Evolutionary conservation across 345 rosid species (phyloP).

Genomic region (Cochlearia excelsa): DNA sequence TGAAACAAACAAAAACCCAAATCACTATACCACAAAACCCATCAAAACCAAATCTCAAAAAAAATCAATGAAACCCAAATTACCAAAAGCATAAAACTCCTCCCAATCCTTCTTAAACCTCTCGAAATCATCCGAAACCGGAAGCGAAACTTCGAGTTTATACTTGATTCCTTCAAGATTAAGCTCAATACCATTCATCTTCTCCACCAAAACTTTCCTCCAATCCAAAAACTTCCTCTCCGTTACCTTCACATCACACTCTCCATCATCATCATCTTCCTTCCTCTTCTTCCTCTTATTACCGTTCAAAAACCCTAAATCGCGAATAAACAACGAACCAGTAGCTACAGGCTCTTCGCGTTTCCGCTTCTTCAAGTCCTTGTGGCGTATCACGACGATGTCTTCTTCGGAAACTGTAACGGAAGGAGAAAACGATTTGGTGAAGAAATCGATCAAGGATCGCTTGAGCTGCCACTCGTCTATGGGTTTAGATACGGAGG

Average conservation of each 20-base stretch:
- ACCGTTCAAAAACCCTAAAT: constrained; percentile 67
- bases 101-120: constrained; percentile 76
- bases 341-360: constrained; percentile 81
- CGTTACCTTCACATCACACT: constrained; percentile 42
- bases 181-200: constrained; percentile 84
- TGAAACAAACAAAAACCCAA: constrained; percentile 17
- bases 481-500: constrained; percentile 61
- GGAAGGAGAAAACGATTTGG: constrained; percentile 49
- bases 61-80: constrained; percentile 35
- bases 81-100: constrained; percentile 66
- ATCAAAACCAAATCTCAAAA: background rate
- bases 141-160: constrained; percentile 50
- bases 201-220: constrained; percentile 60
- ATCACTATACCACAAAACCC: constrained; percentile 6
- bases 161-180: constrained; percentile 79
- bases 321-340: constrained; percentile 65
- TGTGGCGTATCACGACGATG: constrained; percentile 54
- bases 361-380: constrained; percentile 82
- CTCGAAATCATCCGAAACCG: constrained; percentile 66
- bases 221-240: constrained; percentile 83
- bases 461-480: constrained; percentile 92
- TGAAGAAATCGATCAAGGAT: constrained; percentile 65
- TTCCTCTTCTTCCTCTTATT: constrained; percentile 31
- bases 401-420: constrained; percentile 62
- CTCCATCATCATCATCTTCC: constrained; percentile 32